phyloP scores from a whole-genome alignment of 1,284 basidiomycete genomes.

The Veloboletus limbatus region DNA sequence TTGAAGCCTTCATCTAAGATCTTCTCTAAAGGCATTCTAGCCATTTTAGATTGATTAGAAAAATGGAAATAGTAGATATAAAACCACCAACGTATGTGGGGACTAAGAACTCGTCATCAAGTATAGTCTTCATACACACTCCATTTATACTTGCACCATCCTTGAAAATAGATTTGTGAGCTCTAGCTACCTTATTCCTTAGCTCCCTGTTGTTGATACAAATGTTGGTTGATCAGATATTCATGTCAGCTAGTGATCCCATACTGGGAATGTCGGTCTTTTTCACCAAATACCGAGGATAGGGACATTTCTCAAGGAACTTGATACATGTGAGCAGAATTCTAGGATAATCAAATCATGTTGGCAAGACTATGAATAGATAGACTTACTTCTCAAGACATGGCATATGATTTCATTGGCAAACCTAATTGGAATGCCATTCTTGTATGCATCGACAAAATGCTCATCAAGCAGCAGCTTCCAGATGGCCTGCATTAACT shows the following conservation, averaged over 20 bases:
- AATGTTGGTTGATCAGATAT: too few relatives aligned
- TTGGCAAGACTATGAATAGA: not conserved
- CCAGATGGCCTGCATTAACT: too few relatives aligned
- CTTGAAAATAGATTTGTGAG: not conserved
- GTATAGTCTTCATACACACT: not conserved
- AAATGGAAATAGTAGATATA: not conserved
- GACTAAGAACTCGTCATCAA: too few relatives aligned
- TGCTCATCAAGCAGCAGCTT: too few relatives aligned
- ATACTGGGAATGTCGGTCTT: conserved; percentile 8
- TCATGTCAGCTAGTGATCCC: not conserved
- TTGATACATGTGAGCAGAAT: conserved; percentile 29
- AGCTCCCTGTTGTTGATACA: not conserved
- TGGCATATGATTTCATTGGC: too few relatives aligned
- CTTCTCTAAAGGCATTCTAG: conserved; percentile 7
- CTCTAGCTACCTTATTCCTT: not conserved
- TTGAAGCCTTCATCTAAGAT: conserved; percentile 7
- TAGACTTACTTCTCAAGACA: conserved; percentile 1
- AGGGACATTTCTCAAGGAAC: conserved; percentile 25
- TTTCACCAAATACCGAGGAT: conserved; percentile 21
- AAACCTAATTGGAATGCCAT: too few relatives aligned
- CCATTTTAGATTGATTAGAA: not conserved
- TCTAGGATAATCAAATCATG: conserved; percentile 13
- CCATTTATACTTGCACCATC: not conserved
- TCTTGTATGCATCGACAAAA: too few relatives aligned
- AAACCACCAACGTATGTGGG: too few relatives aligned